These are phyloP conservation scores for Passalora sequoiae DNA, from an alignment of 2,329 filamentous ascomycete species.

Conservation along the genomic window DNA sequence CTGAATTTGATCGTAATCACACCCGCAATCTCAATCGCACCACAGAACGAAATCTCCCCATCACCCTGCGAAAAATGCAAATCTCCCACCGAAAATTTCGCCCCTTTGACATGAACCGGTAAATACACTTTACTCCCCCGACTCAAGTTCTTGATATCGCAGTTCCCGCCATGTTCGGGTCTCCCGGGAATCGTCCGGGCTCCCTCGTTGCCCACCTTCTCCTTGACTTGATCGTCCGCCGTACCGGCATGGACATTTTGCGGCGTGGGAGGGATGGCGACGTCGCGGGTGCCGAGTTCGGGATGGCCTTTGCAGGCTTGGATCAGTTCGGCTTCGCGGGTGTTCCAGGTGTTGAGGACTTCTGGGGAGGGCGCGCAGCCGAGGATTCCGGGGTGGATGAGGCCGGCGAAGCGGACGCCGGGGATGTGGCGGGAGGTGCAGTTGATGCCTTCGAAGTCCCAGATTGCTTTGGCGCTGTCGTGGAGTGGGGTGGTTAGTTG, in stretches of 20 bases:
- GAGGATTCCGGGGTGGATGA: slow-evolving; percentile 88
- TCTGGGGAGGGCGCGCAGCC: slow-evolving; percentile 79
- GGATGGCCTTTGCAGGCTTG: slow-evolving; percentile 53
- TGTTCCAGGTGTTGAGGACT: slow-evolving; percentile 76
- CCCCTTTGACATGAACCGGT: slow-evolving; percentile 78
- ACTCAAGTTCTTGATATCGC: slow-evolving; percentile 83
- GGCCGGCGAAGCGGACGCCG: slow-evolving; percentile 73
- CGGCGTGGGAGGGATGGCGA: slow-evolving; percentile 71
- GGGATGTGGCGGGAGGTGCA: slow-evolving; percentile 84
- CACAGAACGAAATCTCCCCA: slow-evolving; percentile 73
- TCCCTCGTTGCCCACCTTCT: slow-evolving; percentile 69
- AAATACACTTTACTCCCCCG: slow-evolving; percentile 78
- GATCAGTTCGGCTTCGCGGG: slow-evolving; percentile 75
- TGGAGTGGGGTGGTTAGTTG: too few species aligned
- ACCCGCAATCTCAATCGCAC: slow-evolving; percentile 88
- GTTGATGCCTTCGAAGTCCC: slow-evolving; percentile 73
- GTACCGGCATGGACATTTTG: slow-evolving; percentile 67
- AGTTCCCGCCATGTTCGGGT: slow-evolving; percentile 85
- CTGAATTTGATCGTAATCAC: slow-evolving; percentile 85
- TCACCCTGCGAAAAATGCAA: slow-evolving; percentile 68
- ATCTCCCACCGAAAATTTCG: slow-evolving; percentile 87
- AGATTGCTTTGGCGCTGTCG: slow-evolving; percentile 67
- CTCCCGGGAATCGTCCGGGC: slow-evolving; percentile 79
- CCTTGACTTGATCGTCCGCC: slow-evolving; percentile 52
- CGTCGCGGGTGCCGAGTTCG: slow-evolving; percentile 54